phyloP scores from a whole-genome alignment of 371 early-diverging fungal species.

The Parasitella parasitica region DNA sequence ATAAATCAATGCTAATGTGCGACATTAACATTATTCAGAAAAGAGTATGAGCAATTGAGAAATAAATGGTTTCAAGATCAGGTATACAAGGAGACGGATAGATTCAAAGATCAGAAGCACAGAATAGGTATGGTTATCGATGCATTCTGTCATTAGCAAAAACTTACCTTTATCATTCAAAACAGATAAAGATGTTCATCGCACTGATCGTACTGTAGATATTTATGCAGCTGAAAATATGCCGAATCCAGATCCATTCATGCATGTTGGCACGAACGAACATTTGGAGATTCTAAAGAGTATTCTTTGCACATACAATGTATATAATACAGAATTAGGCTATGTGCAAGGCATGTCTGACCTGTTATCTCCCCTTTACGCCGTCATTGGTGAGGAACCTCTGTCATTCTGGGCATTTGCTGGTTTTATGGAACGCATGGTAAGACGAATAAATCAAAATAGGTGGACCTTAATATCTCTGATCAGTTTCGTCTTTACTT shows the following conservation, averaged over 20 bases:
- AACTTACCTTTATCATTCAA: background rate
- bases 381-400: slow-evolving; percentile 80
- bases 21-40: too few relatives aligned
- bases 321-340: slow-evolving; percentile 58
- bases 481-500: background rate
- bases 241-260: slow-evolving; percentile 56
- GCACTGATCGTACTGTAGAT: slow-evolving; percentile 85
- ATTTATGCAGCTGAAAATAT: slow-evolving; percentile 73
- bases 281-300: slow-evolving; percentile 78
- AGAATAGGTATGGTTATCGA: slow-evolving; percentile 64
- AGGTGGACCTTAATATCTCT: background rate
- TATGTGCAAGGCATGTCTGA: slow-evolving; percentile 99
- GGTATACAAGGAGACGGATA: slow-evolving; percentile 44
- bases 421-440: slow-evolving; percentile 85
- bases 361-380: slow-evolving; percentile 83
- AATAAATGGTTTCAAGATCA: slow-evolving; percentile 70
- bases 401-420: slow-evolving; percentile 90
- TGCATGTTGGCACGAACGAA: slow-evolving; percentile 57
- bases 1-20: background rate
- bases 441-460: slow-evolving; percentile 19
- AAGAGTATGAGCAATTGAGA: slow-evolving; percentile 69
- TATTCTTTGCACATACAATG: slow-evolving; percentile 85
- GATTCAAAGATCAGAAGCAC: slow-evolving; percentile 78
- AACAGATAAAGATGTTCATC: slow-evolving; percentile 90
- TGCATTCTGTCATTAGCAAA: background rate